A percentile compares a stretch with the other conserved stretches of the same genome.
phyloP scores from a whole-genome alignment of 176 grass and related monocot species.

The sorghum (Sorghum bicolor) region Sorghum_bicolor_NCBIv3 NC_012876.2:315501-316000 shows the following conservation, averaged over 20 bases:
- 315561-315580: no score
- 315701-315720: slow-evolving; percentile 35
- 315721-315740: slow-evolving; percentile 32
- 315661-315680: slow-evolving; percentile 38
- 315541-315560: no score
- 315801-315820: slow-evolving; percentile 49
- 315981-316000: slow-evolving; percentile 22
- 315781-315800: slow-evolving; percentile 45
- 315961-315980: slow-evolving; percentile 30
- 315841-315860: slow-evolving; percentile 50
- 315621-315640: no score
- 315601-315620: no score
- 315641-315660: not conserved
- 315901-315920: slow-evolving; percentile 28
- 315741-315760: slow-evolving; percentile 6
- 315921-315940: slow-evolving; percentile 38
- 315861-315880: slow-evolving; percentile 47
- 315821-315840: slow-evolving; percentile 16
- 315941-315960: slow-evolving; percentile 37
- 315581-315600: no score
- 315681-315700: slow-evolving; percentile 50
- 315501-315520: no score
- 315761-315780: slow-evolving; percentile 24
- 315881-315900: not conserved
- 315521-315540: no score